These are phyloP conservation scores for Trametes cubensis DNA, from an alignment of 768 basidiomycete species.

Conservation along the genomic window DNA sequence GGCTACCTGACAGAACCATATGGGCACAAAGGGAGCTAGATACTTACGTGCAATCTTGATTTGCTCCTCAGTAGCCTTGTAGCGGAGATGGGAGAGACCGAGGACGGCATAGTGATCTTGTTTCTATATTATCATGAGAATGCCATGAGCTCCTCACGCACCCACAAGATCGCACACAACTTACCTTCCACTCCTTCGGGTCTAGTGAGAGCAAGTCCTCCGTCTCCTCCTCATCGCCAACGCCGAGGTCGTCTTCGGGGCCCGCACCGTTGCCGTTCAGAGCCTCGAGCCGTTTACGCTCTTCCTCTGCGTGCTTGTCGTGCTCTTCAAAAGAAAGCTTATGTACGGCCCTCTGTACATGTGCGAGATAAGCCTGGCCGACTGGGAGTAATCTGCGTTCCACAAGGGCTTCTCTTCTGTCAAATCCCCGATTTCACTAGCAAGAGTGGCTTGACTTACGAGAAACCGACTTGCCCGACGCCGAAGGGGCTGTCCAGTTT, in stretches of 20 bases:
- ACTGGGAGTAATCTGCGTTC: conserved; percentile 72
- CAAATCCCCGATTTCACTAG: conserved; percentile 1
- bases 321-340: conserved; percentile 82
- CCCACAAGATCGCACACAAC: conserved; percentile 16
- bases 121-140: conserved; percentile 74
- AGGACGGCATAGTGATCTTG: conserved; percentile 99
- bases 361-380: conserved; percentile 84
- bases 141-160: neutral
- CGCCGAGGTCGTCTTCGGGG: conserved; percentile 83
- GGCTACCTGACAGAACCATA: neutral
- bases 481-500: conserved; percentile 45
- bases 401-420: conserved; percentile 39
- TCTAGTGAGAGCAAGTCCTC: conserved; percentile 72
- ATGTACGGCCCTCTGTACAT: conserved; percentile 74
- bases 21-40: neutral
- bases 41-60: conserved; percentile 94
- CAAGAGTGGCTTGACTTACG: conserved; percentile 27
- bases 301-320: conserved; percentile 65
- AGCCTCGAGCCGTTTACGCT: conserved; percentile 52
- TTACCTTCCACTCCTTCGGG: conserved; percentile 97
- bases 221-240: conserved; percentile 88
- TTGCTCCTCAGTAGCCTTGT: conserved; percentile 84
- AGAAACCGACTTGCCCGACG: conserved; percentile 40
- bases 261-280: conserved; percentile 50
- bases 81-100: conserved; percentile 88